Conservation (phyloP, 2,329 filamentous ascomycete genomes). For the Aspergillus oerlinghausenensis region DNA sequence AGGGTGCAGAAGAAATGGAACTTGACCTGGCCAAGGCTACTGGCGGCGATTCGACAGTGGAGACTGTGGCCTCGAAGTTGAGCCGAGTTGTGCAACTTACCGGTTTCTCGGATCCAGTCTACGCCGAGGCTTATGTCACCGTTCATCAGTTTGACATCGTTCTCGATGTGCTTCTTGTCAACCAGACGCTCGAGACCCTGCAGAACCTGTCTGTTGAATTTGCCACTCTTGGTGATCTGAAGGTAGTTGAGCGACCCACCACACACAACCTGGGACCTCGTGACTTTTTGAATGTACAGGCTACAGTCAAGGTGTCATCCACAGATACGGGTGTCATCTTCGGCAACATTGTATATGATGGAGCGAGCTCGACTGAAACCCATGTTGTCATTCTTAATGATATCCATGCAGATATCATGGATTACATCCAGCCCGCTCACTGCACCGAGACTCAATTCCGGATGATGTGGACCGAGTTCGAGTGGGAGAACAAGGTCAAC, state of each 20-base stretch:
- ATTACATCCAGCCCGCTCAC: conserved; percentile 95
- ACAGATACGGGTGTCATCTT: conserved; percentile 99
- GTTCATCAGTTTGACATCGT: conserved; percentile 99
- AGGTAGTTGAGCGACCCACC: conserved; percentile 93
- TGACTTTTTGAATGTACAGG: conserved; percentile 97
- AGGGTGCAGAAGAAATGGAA: conserved; percentile 80
- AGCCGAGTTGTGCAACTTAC: conserved; percentile 95
- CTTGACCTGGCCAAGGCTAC: conserved; percentile 90
- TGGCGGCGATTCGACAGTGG: conserved; percentile 76
- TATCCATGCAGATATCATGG: conserved; percentile 98
- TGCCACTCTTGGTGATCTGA: conserved; percentile 94
- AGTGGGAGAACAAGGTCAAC: conserved; percentile 99
- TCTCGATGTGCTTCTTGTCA: conserved; percentile 90
- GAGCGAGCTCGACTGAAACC: conserved; percentile 82
- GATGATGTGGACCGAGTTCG: conserved; percentile 99
- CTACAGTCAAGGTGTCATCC: conserved; percentile 96
- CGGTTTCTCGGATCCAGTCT: conserved; percentile 96
- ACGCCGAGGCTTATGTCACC: conserved; percentile 98
- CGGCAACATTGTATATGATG: conserved; percentile 97
- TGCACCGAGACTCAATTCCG: conserved; percentile 98
- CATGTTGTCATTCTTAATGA: conserved; percentile 98
- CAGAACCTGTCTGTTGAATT: conserved; percentile 98
- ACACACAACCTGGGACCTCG: conserved; percentile 94
- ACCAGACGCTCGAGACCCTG: conserved; percentile 92
- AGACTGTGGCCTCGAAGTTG: conserved; percentile 89